Evolutionary conservation across 148 eudicot species (phyloP), one percentile per base, ranked within the genome.

Genomic region (Rhododendron henanense): DNA sequence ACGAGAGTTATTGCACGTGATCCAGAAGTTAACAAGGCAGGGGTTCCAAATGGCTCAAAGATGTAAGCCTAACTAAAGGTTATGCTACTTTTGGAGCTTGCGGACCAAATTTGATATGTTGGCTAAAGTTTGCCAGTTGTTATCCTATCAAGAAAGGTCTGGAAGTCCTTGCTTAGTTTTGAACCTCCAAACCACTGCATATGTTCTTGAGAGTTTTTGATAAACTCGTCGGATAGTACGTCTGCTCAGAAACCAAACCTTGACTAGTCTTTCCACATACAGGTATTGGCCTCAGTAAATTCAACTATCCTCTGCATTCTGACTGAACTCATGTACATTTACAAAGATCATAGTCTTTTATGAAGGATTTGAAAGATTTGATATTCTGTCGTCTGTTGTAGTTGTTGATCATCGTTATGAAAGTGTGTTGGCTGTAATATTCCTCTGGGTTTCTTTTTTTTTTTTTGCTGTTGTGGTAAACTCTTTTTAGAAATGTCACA

Each of bases 81-180:
- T 35, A 35, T 74, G 78, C 78, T 35, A 75, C n/a, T 75, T 75
- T 75, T 6, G 47, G 79, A 35, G 79, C 79, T 39, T 75, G 79
- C 18, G 11, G 25, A 35, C 47, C 48, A 5, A 39, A 75, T 35
- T 75, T 45, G 41, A 19, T 15, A 75, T 37, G 18, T 35, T 18
- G 45, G 79, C 48, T 18, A 6, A 14, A 33, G 18, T 37, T 16
- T 37, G 25, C 45, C 7, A 2, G n/a, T 14, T 15, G 6, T 15
- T 74, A 14, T 5, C 77, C 10, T 4, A 31, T n/a, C 65, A 25
- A 51, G 33, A n/a, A 25, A 25, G 74, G 74, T 10, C 77, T 18
- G 5, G 16, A 13, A 31, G 1, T 13, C 33, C 33, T 31, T 15
- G 41, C 39, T 71, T 28, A 31, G 6, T 28, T 31, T 31, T 23